phyloP scores from a whole-genome alignment of 1,139 yeast genomes.

The Scheffersomyces illinoinensis region DNA sequence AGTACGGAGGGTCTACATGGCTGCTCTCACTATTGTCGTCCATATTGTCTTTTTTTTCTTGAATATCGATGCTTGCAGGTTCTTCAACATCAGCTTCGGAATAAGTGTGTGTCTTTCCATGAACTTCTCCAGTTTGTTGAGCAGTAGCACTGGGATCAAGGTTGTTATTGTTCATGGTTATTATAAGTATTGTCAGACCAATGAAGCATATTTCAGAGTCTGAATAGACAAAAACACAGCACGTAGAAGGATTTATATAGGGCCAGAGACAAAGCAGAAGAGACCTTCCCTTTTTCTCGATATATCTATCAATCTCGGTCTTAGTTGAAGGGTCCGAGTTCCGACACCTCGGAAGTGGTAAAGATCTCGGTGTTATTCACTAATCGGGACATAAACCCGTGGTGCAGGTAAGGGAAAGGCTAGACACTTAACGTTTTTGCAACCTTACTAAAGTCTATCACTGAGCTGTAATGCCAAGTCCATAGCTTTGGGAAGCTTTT shows the following conservation, averaged over 20 bases:
- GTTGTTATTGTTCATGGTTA: background rate
- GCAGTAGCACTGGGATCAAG: background rate
- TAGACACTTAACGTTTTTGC: background rate
- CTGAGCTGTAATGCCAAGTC: background rate
- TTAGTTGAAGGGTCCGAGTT: background rate
- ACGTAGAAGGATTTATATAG: too few species aligned
- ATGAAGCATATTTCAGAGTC: background rate
- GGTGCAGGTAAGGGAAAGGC: background rate
- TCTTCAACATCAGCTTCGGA: background rate
- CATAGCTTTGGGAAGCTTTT: too few species aligned
- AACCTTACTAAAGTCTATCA: background rate
- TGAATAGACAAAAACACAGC: too few species aligned
- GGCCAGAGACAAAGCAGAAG: background rate
- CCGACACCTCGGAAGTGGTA: background rate
- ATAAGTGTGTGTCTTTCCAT: background rate
- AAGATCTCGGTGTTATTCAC: background rate
- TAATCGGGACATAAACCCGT: background rate
- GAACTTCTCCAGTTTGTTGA: background rate
- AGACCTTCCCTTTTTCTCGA: background rate
- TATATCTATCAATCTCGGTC: background rate
- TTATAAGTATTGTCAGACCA: background rate
- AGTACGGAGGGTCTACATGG: slow-evolving; percentile 8
- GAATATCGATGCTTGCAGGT: background rate
- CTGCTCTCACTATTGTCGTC: background rate
- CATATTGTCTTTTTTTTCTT: background rate